A percentile compares a stretch with the other conserved stretches of the same genome.
phyloP scores from a whole-genome alignment of 169 alveolate species.

The Plasmodium malariae region DNA sequence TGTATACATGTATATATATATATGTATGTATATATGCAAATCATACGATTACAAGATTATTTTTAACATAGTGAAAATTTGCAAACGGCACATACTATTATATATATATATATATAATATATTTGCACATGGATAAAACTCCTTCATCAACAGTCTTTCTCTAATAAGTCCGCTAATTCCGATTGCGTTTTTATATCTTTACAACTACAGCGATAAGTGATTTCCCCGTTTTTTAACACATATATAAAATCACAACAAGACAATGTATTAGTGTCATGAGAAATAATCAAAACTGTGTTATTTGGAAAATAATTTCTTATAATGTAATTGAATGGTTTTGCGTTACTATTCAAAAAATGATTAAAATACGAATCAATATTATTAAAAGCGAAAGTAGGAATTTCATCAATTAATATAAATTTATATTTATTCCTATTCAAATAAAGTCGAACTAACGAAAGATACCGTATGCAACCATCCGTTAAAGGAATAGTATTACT shows the following conservation, averaged over 20 bases:
- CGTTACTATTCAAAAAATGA: constrained; percentile 17
- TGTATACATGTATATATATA: too few species aligned
- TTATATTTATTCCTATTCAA: constrained; percentile 82
- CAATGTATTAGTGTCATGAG: constrained; percentile 79
- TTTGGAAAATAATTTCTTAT: constrained; percentile 78
- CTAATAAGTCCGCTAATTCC: constrained; percentile 38
- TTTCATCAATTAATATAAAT: constrained; percentile 87
- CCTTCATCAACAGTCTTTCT: constrained; percentile 19
- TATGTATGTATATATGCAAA: too few species aligned
- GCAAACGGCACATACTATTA: too few species aligned
- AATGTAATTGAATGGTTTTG: constrained; percentile 58
- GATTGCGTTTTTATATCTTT: constrained; percentile 47
- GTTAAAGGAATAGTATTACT: constrained; percentile 64
- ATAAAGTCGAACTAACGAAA: constrained; percentile 83
- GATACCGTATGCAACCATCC: constrained; percentile 80
- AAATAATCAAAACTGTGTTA: constrained; percentile 79
- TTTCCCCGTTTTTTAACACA: constrained; percentile 78
- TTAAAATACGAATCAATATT: constrained; percentile 4
- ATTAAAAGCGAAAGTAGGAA: constrained; percentile 79
- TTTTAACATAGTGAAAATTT: too few species aligned
- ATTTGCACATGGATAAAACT: too few species aligned
- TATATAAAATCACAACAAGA: constrained; percentile 80
- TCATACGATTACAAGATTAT: too few species aligned
- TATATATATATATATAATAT: too few species aligned
- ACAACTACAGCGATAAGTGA: constrained; percentile 47